phyloP scores from a whole-genome alignment of 2,329 filamentous ascomycete species.

The Fusarium ramigenum region DNA sequence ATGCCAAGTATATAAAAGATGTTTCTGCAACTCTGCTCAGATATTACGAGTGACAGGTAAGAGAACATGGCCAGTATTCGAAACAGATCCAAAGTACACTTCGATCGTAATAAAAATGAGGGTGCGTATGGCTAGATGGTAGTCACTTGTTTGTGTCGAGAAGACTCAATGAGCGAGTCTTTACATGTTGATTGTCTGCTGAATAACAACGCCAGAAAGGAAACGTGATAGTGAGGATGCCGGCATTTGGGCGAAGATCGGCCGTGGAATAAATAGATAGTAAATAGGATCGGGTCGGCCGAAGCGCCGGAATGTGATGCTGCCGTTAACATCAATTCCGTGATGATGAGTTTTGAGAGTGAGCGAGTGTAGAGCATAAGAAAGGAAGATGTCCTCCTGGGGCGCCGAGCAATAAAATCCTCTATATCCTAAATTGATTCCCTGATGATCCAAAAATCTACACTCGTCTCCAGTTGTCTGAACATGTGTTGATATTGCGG shows the following conservation, averaged over 20 bases:
- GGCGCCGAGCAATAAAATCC: slow-evolving; percentile 40
- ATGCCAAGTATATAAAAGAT: slow-evolving; percentile 14
- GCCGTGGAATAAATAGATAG: neutral
- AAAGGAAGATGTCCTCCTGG: slow-evolving; percentile 23
- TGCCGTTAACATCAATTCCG: neutral
- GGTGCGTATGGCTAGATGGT: neutral
- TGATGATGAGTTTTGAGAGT: neutral
- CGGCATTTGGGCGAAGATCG: neutral
- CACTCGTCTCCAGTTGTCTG: slow-evolving; percentile 26
- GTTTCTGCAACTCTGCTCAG: slow-evolving; percentile 3
- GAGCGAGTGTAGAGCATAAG: slow-evolving; percentile 7
- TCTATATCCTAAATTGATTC: slow-evolving; percentile 38
- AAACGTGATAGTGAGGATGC: slow-evolving; percentile 8
- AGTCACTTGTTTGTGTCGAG: neutral
- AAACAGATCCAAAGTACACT: neutral
- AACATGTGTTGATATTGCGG: slow-evolving; percentile 14
- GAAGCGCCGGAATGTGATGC: slow-evolving; percentile 1
- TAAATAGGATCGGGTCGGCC: slow-evolving; percentile 4
- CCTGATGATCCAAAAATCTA: slow-evolving; percentile 29
- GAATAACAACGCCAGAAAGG: slow-evolving; percentile 11
- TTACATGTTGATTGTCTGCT: slow-evolving; percentile 15
- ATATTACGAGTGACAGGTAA: slow-evolving; percentile 1
- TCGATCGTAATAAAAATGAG: neutral
- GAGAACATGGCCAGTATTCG: neutral
- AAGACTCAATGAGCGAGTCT: slow-evolving; percentile 6